Evolutionary conservation across 2,329 filamentous ascomycete genomes (phyloP).

Genomic region (Cladophialophora psammophila): DNA sequence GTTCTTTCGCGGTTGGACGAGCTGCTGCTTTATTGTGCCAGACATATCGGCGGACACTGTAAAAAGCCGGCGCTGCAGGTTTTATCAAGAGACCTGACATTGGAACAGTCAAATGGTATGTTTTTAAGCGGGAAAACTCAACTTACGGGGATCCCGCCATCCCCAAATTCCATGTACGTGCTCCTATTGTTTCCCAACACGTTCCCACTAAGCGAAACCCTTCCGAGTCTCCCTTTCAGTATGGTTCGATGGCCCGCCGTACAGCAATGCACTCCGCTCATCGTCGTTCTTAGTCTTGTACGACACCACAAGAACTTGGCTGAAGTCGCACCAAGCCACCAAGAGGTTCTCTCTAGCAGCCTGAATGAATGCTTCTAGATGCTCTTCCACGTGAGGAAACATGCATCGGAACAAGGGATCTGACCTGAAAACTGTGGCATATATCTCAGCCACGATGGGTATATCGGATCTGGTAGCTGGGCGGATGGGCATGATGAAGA

Average conservation of each 20-base stretch:
- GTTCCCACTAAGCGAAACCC: slow-evolving; percentile 27
- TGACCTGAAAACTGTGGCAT: slow-evolving; percentile 24
- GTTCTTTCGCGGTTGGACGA: slow-evolving; percentile 45
- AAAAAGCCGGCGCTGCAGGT: slow-evolving; percentile 12
- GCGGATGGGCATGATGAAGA: slow-evolving; percentile 29
- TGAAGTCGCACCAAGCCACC: slow-evolving; percentile 28
- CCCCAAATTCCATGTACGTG: slow-evolving; percentile 27
- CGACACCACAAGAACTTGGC: slow-evolving; percentile 25
- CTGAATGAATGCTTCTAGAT: slow-evolving; percentile 21
- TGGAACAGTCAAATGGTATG: slow-evolving; percentile 11
- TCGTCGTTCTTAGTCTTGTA: slow-evolving; percentile 2
- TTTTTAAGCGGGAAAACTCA: background rate
- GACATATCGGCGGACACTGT: slow-evolving; percentile 10
- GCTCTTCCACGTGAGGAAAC: slow-evolving; percentile 25
- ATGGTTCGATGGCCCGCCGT: background rate
- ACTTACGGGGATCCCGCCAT: slow-evolving; percentile 31
- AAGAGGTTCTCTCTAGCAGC: slow-evolving; percentile 21
- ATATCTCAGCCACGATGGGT: slow-evolving; percentile 28
- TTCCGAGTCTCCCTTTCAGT: slow-evolving; percentile 21
- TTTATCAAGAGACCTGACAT: slow-evolving; percentile 24
- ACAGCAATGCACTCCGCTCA: slow-evolving; percentile 5
- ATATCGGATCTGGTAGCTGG: slow-evolving; percentile 26
- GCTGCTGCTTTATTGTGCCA: slow-evolving; percentile 23
- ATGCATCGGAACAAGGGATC: slow-evolving; percentile 22
- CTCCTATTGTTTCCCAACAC: slow-evolving; percentile 28